These are phyloP conservation scores for Raddia distichophylla DNA, from an alignment of 176 grass and related monocot species.

Conservation along the genomic window DNA sequence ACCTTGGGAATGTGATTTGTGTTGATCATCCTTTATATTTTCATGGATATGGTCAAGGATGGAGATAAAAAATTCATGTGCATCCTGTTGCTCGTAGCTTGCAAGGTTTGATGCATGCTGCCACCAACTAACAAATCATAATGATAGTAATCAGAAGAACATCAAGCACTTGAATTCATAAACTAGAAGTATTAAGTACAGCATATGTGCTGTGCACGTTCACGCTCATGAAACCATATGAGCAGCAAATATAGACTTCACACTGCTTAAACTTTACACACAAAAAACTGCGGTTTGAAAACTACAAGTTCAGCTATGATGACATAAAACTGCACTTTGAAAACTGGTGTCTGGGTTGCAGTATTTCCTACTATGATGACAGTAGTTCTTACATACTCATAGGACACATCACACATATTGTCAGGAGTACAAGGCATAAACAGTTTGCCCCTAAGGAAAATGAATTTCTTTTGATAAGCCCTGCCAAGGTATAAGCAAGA, in stretches of 20 bases:
- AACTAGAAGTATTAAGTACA: slow-evolving; percentile 24
- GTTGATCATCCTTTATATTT: slow-evolving; percentile 78
- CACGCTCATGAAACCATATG: slow-evolving; percentile 21
- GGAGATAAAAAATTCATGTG: slow-evolving; percentile 99
- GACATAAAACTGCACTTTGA: neutral
- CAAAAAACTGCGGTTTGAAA: neutral
- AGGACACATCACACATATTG: neutral
- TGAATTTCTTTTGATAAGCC: neutral
- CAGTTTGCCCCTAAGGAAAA: neutral
- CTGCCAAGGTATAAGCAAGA: neutral
- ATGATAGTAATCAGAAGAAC: slow-evolving; percentile 52
- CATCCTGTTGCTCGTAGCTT: slow-evolving; percentile 96
- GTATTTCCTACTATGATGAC: neutral
- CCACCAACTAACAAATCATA: slow-evolving; percentile 83
- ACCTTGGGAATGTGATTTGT: slow-evolving; percentile 73
- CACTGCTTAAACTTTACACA: neutral
- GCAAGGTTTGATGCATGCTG: slow-evolving; percentile 90
- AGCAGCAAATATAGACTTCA: neutral
- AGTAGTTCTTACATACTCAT: neutral
- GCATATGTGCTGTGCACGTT: neutral
- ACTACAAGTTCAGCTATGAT: neutral
- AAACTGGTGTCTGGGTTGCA: neutral
- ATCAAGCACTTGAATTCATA: slow-evolving; percentile 21
- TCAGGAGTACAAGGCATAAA: neutral
- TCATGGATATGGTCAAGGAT: slow-evolving; percentile 98